These are phyloP conservation scores for Cyanidium caldarium DNA, from an alignment of 23 red algal genomes.

Conservation along the genomic window DNA sequence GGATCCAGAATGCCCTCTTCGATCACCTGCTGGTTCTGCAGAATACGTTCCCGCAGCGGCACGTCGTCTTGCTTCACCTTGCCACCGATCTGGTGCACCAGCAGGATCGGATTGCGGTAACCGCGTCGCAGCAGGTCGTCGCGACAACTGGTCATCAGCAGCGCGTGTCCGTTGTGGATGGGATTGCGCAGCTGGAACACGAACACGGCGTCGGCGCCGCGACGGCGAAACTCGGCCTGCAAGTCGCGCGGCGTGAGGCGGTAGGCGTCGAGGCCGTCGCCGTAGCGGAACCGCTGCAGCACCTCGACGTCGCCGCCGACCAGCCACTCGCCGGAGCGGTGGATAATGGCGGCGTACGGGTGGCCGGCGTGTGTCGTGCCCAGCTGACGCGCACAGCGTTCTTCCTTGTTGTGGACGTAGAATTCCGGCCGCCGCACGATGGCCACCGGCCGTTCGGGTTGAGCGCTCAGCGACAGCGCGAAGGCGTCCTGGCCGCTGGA, in stretches of 20 bases:
- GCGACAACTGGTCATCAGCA: slow-evolving; percentile 76
- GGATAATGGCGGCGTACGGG: slow-evolving; percentile 74
- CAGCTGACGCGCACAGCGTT: slow-evolving; percentile 66
- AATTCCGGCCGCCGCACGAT: slow-evolving; percentile 70
- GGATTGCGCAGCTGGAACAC: slow-evolving; percentile 99
- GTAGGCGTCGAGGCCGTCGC: slow-evolving; percentile 88
- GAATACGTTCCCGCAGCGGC: slow-evolving; percentile 61
- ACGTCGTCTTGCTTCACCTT: slow-evolving; percentile 94
- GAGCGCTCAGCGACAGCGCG: slow-evolving; percentile 25
- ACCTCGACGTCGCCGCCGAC: slow-evolving; percentile 88
- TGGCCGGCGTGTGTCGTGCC: slow-evolving; percentile 72
- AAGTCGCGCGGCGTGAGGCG: slow-evolving; percentile 71
- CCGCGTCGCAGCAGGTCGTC: slow-evolving; percentile 68
- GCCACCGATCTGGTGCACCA: slow-evolving; percentile 97
- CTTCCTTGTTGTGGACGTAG: slow-evolving; percentile 91
- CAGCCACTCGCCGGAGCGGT: slow-evolving; percentile 61
- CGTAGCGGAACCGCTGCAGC: slow-evolving; percentile 51
- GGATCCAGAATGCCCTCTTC: slow-evolving; percentile 82
- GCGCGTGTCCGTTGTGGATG: slow-evolving; percentile 95
- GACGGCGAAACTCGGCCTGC: slow-evolving; percentile 43
- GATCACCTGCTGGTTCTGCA: slow-evolving; percentile 78
- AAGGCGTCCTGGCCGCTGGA: slow-evolving; percentile 4
- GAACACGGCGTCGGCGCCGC: slow-evolving; percentile 88
- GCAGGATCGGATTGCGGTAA: slow-evolving; percentile 77
- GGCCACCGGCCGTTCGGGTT: slow-evolving; percentile 44